Base-by-base conservation (phyloP, 768 basidiomycete genomes). In the Grammothele lineata region DNA sequence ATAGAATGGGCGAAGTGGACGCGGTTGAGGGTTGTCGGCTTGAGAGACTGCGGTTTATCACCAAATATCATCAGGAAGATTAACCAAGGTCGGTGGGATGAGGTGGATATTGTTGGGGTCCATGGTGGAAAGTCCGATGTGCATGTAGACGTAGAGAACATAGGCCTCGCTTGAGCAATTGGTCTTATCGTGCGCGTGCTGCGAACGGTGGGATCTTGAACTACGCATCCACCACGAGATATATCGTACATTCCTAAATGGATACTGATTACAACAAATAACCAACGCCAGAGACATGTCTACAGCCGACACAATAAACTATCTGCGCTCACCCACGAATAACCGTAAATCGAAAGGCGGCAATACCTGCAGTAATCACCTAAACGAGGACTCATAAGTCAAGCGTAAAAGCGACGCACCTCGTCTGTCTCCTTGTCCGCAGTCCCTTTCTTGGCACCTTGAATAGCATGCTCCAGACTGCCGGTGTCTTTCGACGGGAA, bases 51-150 rank as follows among this genome's bases (percentile, higher is more conserved):
- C 62, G 58, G 62, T 37, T 55, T 83, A 21, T 67, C 75, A 2
- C 57, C 57, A 33, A 68, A 63, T n/a, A 59, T 80, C 24, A 43
- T 74, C 18, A 52, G 46, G 30, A 72, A 66, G 44, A 58, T 88
- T 33, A 85, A 87, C 55, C 65, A 70, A 56, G 75, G 77, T 0
- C 74, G 83, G 50, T 86, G 85, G 84, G 76, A 77, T 48, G 83
- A 84, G 57, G 69, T 89, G 26, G 63, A 62, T 35, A 58, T 84
- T 51, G 56, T 84, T 7, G 51, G 56, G 25, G 34, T 55, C 32
- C 49, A 52, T 15, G 39, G 37, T 9, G 14, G 27, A 40, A 37
- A n/a, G n/a, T n/a, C n/a, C n/a, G n/a, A n/a, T n/a, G n/a, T n/a
- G n/a, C n/a, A n/a, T n/a, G n/a, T n/a, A n/a, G n/a, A n/a, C n/a